Evolutionary conservation across 805 yeast genomes (phyloP), one percentile per base, ranked within the genome.

Genomic region (Suhomyces xylopsoci): DNA sequence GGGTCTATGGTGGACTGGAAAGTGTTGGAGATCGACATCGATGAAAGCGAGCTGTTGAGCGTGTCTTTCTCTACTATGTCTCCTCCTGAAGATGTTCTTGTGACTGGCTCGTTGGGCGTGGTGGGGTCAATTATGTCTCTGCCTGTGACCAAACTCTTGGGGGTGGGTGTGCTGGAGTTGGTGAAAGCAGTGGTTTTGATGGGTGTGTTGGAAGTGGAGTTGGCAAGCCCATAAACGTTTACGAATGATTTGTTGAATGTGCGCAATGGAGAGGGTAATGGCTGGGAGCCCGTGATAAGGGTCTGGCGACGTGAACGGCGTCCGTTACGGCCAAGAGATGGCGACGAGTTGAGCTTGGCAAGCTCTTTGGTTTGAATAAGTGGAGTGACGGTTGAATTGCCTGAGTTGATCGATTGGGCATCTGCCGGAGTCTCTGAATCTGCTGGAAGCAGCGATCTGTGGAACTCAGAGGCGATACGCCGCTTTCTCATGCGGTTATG

Each of bases 201-300:
- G 3, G 80, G 79, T 0, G 80, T 74, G 57, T 73, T 72, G 48
- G 71, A 66, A 14, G 75, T 70, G n/a, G 78, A 67, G 38, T 58
- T 62, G 8, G 78, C 68, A 51, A 70, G 60, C 19, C 69, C 74
- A 49, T 65, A 69, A n/a, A 66, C 68, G 51, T 64, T 72, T 25
- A 71, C 66, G 55, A 71, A 73, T 19, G 76, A 66, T 55, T 71
- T 73, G 57, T 71, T 74, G 55, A 74, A 74, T 1, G 93, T 80
- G 50, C 92, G 76, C 47, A 90, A 74, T 1, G 97, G 97, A 0
- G 96, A 87, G 3, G 97, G 97, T 52, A 91, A 73, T 2, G 97
- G 97, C 67, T 91, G 96, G 0, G 97, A 90, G 0, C 96, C 97
- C 0, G 96, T 88, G 47, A 91, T 86, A 22, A 91, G 70, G 0